A percentile compares a stretch with the other conserved stretches of the same genome.
These are phyloP conservation scores for Sclerotinia spermophila DNA, from an alignment of 2,329 filamentous ascomycete genomes.

Conservation along the genomic window DNA sequence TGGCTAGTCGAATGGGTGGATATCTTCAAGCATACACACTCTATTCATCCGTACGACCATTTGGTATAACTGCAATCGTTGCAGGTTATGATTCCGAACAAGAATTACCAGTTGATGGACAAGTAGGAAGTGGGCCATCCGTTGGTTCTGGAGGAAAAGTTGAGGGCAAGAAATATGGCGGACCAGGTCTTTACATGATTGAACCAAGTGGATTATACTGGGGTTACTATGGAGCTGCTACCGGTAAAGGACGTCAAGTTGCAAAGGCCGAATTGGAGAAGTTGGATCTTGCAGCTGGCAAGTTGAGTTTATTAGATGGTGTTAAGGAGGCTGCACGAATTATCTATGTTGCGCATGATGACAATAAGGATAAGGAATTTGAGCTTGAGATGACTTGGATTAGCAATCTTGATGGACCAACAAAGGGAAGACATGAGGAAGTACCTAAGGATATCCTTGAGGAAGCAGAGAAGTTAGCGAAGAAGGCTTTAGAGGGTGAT, in stretches of 20 bases:
- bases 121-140: constrained; percentile 78
- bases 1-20: constrained; percentile 88
- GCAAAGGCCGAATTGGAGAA: constrained; percentile 99
- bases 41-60: constrained; percentile 93
- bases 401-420: constrained; percentile 77
- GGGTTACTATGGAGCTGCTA: constrained; percentile 98
- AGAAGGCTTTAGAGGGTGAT: constrained; percentile 82
- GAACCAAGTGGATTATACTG: constrained; percentile 96
- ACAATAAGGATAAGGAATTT: constrained; percentile 99
- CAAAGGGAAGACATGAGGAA: constrained; percentile 87
- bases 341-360: constrained; percentile 95
- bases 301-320: constrained; percentile 75
- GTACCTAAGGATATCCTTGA: constrained; percentile 87
- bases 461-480: constrained; percentile 89
- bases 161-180: constrained; percentile 72
- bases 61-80: constrained; percentile 92
- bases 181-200: constrained; percentile 96
- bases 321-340: constrained; percentile 96
- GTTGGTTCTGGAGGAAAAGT: constrained; percentile 82
- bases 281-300: constrained; percentile 76
- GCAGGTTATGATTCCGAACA: constrained; percentile 90
- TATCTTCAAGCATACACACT: constrained; percentile 98
- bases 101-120: constrained; percentile 80
- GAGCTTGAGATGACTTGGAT: constrained; percentile 99
- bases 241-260: constrained; percentile 92